Base-by-base conservation (phyloP, 495 filamentous ascomycete species). In the Parachaetomium inaequale region DNA sequence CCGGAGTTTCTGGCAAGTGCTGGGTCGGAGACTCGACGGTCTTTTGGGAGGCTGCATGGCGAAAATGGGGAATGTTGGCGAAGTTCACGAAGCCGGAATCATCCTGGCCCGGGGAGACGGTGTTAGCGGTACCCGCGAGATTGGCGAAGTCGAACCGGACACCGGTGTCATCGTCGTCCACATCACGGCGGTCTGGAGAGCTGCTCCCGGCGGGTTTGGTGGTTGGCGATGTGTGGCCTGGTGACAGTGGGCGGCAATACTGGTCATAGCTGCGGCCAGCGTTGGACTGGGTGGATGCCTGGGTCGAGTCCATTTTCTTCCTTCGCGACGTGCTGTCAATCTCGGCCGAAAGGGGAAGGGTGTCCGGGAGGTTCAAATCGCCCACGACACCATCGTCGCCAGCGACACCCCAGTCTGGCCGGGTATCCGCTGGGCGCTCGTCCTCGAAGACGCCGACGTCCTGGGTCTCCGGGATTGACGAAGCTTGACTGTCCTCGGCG, bases 251-350 rank as follows among this genome's bases (percentile, higher is more conserved):
- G 28, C 50, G 43, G 26, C 51, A 53, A 53, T 58, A 77, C 32
- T 69, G 70, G 11, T 79, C 77, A 52, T 80, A 80, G 59, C 75
- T 79, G 28, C 78, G 69, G 8, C 69, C 77, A 17, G 72, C 70
- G 55, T 80, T 80, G 3, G 75, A 72, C 55, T 80, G 78, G 0
- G 78, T 80, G 1, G 72, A 72, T 4, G 75, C 73, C 31, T 74
- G 70, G 15, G 76, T 77, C 38, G 70, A 59, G 26, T 70, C 66
- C 67, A 67, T 73, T 36, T 67, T 68, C 43, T 36, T 53, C 32
- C 46, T 59, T 40, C 28, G 26, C 19, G 50, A 40, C 21, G 53
- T 29, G 32, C 54, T 32, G 40, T 55, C 47, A 34, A 47, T 31
- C 32, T 58, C 40, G 10, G 38, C 45, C 40, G 59, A 59, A 21